Base-by-base conservation (phyloP, 345 rosid genomes). In the Acer campestre region DNA sequence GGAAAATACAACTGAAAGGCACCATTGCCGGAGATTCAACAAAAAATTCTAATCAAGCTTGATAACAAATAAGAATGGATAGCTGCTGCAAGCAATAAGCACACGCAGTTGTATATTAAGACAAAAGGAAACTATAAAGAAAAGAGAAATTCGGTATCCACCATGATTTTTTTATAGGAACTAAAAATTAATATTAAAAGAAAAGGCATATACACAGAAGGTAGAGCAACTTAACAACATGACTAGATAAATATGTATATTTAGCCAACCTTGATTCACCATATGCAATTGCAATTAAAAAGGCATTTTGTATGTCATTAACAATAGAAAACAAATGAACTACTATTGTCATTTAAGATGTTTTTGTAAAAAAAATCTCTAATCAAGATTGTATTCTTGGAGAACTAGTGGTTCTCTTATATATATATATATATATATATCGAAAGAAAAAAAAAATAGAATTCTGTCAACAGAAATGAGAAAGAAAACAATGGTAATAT, bases 181-280 rank as follows among this genome's bases (percentile, higher is more conserved):
- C 8, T 53, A 53, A 53, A 51, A 14, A 53, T 53, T 16, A 53
- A 53, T 49, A 16, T 53, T 16, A 53, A 53, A 18, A 53, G 58
- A 53, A 53, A 53, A 14, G 6, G 7, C n/a, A 51, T 51, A 14
- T 14, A 51, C 18, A 51, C 11, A 2, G 31, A 13, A 35, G 67
- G 53, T 72, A 40, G 55, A 40, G 67, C 75, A 73, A 73, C 77
- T 62, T 44, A 10, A 16, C 17, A 61, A 23, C 29, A 46, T 16
- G 23, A 73, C 17, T 42, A 61, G 35, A 40, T 18, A 62, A 74
- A 31, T n/a, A 56, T 20, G 40, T 62, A 46, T 12, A 46, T 62
- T 51, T 40, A 73, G 16, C 16, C 56, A 23, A 59, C 59, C 46
- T 74, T 25, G 27, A 74, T 46, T 49, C 53, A 3, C 31, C 22